These are phyloP conservation scores for Zhuliangozyma parablackwelliae DNA, from an alignment of 1,139 yeast species.

Conservation along the genomic window DNA sequence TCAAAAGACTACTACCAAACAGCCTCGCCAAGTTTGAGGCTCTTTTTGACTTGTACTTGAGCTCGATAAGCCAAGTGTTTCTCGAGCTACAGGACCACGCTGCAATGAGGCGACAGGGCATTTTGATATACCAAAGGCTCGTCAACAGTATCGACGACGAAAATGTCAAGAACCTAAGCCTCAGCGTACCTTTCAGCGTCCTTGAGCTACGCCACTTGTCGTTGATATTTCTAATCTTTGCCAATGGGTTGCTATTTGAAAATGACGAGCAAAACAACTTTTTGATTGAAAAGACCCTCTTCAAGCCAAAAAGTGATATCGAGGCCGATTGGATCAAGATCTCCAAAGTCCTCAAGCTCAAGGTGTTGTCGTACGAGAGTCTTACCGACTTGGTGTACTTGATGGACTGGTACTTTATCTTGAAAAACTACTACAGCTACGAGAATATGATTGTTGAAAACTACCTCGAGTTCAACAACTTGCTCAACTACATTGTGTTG, in stretches of 20 bases:
- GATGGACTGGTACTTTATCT: slow-evolving; percentile 27
- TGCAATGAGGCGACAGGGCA: slow-evolving; percentile 8
- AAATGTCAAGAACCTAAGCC: slow-evolving; percentile 8
- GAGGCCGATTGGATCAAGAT: slow-evolving; percentile 21
- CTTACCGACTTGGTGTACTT: slow-evolving; percentile 24
- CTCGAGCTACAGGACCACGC: slow-evolving; percentile 15
- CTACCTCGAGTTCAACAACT: slow-evolving; percentile 29
- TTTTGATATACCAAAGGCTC: slow-evolving; percentile 8
- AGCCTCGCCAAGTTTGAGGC: slow-evolving; percentile 8
- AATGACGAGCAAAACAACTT: slow-evolving; percentile 4
- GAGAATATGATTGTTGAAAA: slow-evolving; percentile 21
- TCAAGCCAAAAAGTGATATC: slow-evolving; percentile 12
- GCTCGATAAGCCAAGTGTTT: slow-evolving; percentile 13
- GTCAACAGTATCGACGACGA: slow-evolving; percentile 10
- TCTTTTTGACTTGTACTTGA: slow-evolving; percentile 13
- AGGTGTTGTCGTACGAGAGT: slow-evolving; percentile 16
- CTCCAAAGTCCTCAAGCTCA: slow-evolving; percentile 19
- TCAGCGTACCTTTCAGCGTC: slow-evolving; percentile 7
- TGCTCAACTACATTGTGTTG: slow-evolving; percentile 24
- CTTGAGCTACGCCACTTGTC: slow-evolving; percentile 14
- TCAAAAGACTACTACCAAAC: slow-evolving; percentile 15
- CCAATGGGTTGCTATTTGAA: slow-evolving; percentile 21
- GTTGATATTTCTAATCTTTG: slow-evolving; percentile 17
- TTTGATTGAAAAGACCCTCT: slow-evolving; percentile 9
- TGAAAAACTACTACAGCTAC: slow-evolving; percentile 21